Evolutionary conservation across 2,329 filamentous ascomycete genomes (phyloP), one percentile per base, ranked within the genome.

Genomic region (Fusarium sp.): DNA sequence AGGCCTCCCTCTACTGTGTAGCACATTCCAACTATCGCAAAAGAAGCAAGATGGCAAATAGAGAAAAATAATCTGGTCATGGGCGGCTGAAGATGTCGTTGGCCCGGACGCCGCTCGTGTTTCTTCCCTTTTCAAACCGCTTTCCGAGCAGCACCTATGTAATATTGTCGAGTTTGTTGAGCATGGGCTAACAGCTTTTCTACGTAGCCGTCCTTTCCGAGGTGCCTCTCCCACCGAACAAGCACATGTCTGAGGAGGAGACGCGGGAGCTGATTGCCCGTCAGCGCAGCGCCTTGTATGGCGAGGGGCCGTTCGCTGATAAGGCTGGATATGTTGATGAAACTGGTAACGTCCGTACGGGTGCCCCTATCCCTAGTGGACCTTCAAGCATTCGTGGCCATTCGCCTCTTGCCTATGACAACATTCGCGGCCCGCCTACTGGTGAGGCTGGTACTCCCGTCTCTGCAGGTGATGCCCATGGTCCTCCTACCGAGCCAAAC

Each of bases 181-280:
- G 68, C 75, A 64, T 76, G 70, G 67, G 78, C 80, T 81, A 79
- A 81, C 78, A 68, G 63, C 70, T 75, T 70, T 76, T 80, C 73
- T 77, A 75, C 77, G 77, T 83, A 88, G 86, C 85, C 79, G 82
- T 83, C 70, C 78, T 87, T 72, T 73, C 82, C 77, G 86, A 88
- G 55, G 73, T 84, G 54, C 61, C 76, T 65, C 75, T 78, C 43
- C 67, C 65, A 57, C 43, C 51, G 50, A 87, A 85, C 85, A 98
- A 98, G 85, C 91, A 85, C 77, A 92, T 97, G 92, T 97, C 92
- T 78, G 96, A 98, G 84, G 94, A 98, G 76, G 94, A 97, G 77
- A 95, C 95, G 75, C 94, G 95, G 75, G 95, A 98, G 75, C 87
- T 98, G 80, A 97, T 98, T 81, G 93, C 94, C 74, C 94, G 95